A percentile compares a stretch with the other conserved stretches of the same genome.
phyloP scores from a whole-genome alignment of 2,329 filamentous ascomycete species.

The Harringtonia aguacate region DNA sequence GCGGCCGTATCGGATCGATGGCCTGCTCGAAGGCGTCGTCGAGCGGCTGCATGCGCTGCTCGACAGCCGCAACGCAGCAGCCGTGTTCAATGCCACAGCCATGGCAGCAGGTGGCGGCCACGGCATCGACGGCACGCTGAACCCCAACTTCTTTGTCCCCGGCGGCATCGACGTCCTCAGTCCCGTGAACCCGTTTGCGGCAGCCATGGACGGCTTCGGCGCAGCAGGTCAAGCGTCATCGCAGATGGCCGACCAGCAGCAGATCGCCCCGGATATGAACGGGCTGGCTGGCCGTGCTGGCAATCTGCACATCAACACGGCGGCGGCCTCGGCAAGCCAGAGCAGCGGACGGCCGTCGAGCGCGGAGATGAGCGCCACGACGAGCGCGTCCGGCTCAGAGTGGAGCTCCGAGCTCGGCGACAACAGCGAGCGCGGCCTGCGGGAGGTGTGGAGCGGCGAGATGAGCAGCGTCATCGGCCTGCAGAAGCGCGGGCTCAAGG shows the following conservation, averaged over 20 bases:
- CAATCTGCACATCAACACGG: slow-evolving; percentile 38
- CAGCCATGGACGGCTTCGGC: slow-evolving; percentile 3
- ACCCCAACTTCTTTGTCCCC: slow-evolving; percentile 51
- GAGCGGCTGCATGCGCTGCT: slow-evolving; percentile 82
- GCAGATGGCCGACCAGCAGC: slow-evolving; percentile 1
- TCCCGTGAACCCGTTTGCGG: slow-evolving; percentile 11
- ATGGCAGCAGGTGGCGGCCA: slow-evolving; percentile 94
- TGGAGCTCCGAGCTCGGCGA: slow-evolving; percentile 45
- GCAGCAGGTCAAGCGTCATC: slow-evolving; percentile 4
- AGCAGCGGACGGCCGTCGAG: slow-evolving; percentile 26
- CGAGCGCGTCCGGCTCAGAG: slow-evolving; percentile 43
- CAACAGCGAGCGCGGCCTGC: slow-evolving; percentile 33
- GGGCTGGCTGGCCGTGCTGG: slow-evolving; percentile 24
- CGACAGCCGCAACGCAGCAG: slow-evolving; percentile 87
- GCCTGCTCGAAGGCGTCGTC: slow-evolving; percentile 82
- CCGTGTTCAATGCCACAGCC: slow-evolving; percentile 94
- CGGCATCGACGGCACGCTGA: slow-evolving; percentile 58
- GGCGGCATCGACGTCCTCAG: slow-evolving; percentile 33
- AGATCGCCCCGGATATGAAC: slow-evolving; percentile 18
- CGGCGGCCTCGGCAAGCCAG: slow-evolving; percentile 16
- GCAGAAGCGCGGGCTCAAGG: slow-evolving; percentile 85
- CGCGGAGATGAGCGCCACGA: slow-evolving; percentile 37
- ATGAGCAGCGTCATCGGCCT: slow-evolving; percentile 85
- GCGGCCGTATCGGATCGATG: slow-evolving; percentile 86
- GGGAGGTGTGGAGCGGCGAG: slow-evolving; percentile 71